Percentiles rank a stretch among this genome's conserved stretches.
Evolutionary conservation across 1,284 basidiomycete genomes (phyloP).

Genomic region (Paramarasmius palmivorus): DNA sequence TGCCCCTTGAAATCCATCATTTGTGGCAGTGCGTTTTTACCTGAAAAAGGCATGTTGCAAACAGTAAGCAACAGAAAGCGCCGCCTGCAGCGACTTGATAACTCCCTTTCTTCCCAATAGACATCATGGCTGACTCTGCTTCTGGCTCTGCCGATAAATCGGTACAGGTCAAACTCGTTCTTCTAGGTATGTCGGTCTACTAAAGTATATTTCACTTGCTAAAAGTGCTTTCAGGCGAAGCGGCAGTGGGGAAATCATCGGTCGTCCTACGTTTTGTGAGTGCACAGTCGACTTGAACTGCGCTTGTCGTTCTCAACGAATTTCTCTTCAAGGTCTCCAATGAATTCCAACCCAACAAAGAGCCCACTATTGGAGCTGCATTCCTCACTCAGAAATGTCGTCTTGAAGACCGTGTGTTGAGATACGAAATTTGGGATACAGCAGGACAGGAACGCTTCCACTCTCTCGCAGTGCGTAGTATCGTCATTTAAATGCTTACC

Average conservation of each 20-base stretch:
- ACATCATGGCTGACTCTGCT: conserved; percentile 65
- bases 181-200: conserved; percentile 59
- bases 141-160: conserved; percentile 79
- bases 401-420: conserved; percentile 87
- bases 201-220: conserved; percentile 7
- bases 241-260: conserved; percentile 99
- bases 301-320: neutral
- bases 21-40: neutral
- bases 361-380: conserved; percentile 97
- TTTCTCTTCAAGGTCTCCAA: conserved; percentile 69
- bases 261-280: conserved; percentile 96
- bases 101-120: conserved; percentile 19
- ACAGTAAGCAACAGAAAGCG: conserved; percentile 18
- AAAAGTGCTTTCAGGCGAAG: conserved; percentile 70
- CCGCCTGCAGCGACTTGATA: conserved; percentile 20
- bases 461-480: conserved; percentile 73
- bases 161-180: conserved; percentile 88
- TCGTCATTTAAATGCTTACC: conserved; percentile 8
- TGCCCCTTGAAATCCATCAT: neutral
- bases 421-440: conserved; percentile 97
- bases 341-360: conserved; percentile 96
- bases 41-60: conserved; percentile 6
- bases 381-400: conserved; percentile 93
- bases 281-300: conserved; percentile 18
- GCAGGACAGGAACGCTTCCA: conserved; percentile 96